A percentile compares a stretch with the other conserved stretches of the same genome.
These are phyloP conservation scores for Eucalyptus camaldulensis DNA, from an alignment of 345 rosid species.

Conservation along the genomic window DNA sequence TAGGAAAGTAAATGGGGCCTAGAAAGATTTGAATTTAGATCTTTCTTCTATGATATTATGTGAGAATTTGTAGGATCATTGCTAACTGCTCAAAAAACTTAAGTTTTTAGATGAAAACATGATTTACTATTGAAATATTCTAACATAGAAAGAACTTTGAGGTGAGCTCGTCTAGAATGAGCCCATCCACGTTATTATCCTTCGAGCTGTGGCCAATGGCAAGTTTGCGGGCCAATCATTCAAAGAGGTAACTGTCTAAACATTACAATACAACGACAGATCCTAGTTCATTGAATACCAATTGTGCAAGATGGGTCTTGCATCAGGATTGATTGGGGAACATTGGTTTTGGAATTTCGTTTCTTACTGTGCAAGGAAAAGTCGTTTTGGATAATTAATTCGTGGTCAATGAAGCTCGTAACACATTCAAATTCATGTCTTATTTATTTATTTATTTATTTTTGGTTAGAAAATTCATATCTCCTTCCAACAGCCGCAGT, in stretches of 20 bases:
- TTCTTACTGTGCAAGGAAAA: background rate
- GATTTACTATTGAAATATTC: fast-evolving
- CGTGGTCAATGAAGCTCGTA: too few relatives aligned
- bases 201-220: background rate
- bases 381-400: background rate
- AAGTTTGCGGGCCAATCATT: background rate
- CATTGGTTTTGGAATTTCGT: background rate
- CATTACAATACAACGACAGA: background rate
- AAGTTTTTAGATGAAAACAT: fast-evolving
- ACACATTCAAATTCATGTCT: too few relatives aligned
- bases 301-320: background rate
- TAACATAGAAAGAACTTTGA: background rate
- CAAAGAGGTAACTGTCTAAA: background rate
- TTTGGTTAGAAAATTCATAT: background rate
- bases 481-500: background rate
- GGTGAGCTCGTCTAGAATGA: background rate
- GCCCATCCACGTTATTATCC: background rate
- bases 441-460: too few relatives aligned
- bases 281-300: background rate
- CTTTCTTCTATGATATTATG: fast-evolving
- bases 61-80: fast-evolving
- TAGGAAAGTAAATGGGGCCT: fast-evolving
- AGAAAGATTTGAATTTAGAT: fast-evolving
- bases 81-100: too few relatives aligned
- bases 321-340: background rate